Evolutionary conservation across 345 rosid species (phyloP).

Genomic region (Salix udensis): DNA sequence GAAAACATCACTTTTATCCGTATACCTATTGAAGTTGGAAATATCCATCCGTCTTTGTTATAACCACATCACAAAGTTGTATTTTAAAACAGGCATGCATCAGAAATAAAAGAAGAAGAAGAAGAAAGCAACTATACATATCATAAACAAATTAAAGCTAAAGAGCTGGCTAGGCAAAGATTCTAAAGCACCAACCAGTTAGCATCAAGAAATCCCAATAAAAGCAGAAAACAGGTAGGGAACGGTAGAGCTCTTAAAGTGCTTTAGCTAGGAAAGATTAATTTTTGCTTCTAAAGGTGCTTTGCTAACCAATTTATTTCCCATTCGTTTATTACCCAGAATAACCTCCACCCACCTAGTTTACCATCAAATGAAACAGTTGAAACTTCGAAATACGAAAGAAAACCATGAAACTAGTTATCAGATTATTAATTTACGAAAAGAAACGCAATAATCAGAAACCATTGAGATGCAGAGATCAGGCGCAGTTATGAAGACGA

Average conservation of each 20-base stretch:
- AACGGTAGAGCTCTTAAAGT: not conserved
- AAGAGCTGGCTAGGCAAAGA: not conserved
- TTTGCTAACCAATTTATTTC: not conserved
- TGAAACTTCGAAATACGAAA: not conserved
- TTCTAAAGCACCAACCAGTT: not conserved
- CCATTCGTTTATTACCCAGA: not conserved
- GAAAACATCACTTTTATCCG: constrained; percentile 81
- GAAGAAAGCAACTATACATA: not conserved
- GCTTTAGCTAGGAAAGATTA: not conserved
- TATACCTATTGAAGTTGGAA: constrained; percentile 47
- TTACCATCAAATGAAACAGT: not conserved
- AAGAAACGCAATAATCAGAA: not conserved
- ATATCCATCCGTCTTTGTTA: constrained; percentile 2
- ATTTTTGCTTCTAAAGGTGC: not conserved
- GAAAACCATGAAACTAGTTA: not conserved
- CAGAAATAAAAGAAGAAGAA: not conserved
- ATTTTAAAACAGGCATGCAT: not conserved
- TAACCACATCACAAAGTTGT: not conserved
- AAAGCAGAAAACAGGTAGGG: not conserved
- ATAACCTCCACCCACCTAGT: not conserved
- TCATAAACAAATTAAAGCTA: not conserved
- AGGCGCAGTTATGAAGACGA: not conserved
- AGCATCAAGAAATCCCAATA: not conserved
- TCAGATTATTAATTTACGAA: not conserved
- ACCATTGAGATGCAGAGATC: not conserved